Percentiles rank a stretch among this genome's conserved stretches.
Conservation (phyloP, 768 basidiomycete genomes). For the Boletus tylopilopsis region DNA sequence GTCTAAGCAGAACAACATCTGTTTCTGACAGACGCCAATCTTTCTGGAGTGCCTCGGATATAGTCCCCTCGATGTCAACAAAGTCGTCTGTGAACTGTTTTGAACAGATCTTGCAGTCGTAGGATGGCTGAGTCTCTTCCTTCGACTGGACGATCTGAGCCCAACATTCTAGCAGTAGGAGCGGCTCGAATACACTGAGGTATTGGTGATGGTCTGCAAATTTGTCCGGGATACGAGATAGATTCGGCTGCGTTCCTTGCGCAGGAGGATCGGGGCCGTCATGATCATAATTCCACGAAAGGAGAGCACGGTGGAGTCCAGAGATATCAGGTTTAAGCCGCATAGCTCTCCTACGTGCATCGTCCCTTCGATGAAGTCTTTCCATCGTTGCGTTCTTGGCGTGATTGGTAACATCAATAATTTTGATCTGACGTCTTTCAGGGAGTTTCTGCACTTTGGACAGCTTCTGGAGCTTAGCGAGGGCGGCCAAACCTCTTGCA, state of each 20-base stretch:
- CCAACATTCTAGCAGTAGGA: constrained; percentile 89
- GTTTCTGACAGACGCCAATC: constrained; percentile 78
- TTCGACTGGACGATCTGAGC: constrained; percentile 78
- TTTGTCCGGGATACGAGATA: constrained; percentile 52
- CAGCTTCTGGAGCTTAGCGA: constrained; percentile 58
- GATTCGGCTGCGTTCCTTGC: constrained; percentile 29
- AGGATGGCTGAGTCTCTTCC: constrained; percentile 52
- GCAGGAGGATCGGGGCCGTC: constrained; percentile 59
- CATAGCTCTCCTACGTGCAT: constrained; percentile 54
- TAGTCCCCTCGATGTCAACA: constrained; percentile 69
- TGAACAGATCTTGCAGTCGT: constrained; percentile 61
- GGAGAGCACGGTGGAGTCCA: constrained; percentile 66
- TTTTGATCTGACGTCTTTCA: constrained; percentile 61
- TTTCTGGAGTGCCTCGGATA: constrained; percentile 55
- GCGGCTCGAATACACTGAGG: constrained; percentile 72
- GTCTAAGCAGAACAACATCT: constrained; percentile 79
- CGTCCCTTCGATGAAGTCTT: constrained; percentile 53
- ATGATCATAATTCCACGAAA: constrained; percentile 87
- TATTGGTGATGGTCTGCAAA: constrained; percentile 71
- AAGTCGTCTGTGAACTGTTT: constrained; percentile 78
- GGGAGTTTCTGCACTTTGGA: constrained; percentile 54
- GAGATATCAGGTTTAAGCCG: constrained; percentile 83
- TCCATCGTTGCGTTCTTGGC: constrained; percentile 44
- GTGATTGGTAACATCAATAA: constrained; percentile 50
- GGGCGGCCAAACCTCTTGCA: constrained; percentile 45